Base-by-base conservation (phyloP, 352 stramenopile genomes). In the Blastocystis sp. region DNA sequence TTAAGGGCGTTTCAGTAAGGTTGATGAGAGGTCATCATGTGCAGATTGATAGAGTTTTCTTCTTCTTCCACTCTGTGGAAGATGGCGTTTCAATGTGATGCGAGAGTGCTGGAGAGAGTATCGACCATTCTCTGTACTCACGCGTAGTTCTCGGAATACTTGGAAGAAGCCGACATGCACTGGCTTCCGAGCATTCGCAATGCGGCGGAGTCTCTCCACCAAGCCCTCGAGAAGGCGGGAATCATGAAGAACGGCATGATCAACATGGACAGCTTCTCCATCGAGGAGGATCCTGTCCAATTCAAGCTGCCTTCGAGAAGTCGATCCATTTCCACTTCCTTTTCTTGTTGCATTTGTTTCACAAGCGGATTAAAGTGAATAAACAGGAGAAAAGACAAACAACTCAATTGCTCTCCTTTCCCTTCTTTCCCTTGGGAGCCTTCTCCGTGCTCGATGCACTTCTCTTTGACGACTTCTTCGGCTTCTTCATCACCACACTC, bases 241-340 rank as follows among this genome's bases (percentile, higher is more conserved):
- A 65, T 81, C 24, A 24, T 81, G 28, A 81, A 81, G 57, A 81
- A 81, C 24, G 71, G 71, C 64, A 60, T 81, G 40, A 65, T 81
- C 57, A 81, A 81, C 21, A 42, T 81, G 9, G 71, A 81, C 52
- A 38, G 48, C n/a, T 81, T 64, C 52, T 81, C 71, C 43, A 17
- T 38, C 17, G 28, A 65, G 10, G n/a, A 3, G 11, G 71, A 81
- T 54, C 24, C 42, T 64, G 21, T 63, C 28, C 17, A 54, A 28
- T 64, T 19, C 64, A 81, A 81, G 34, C 24, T 19, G 38, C 48
- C 9, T 64, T 64, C 71, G 0, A 28, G 38, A 43, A n/a, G 38
- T 52, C 66, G 43, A n/a, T 10, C 64, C 38, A 54, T 54, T 74
- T 74, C 64, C 38, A 54, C 64, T 54, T 42, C 64, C 34, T 42